Evolutionary conservation across 768 basidiomycete species (phyloP), one percentile per base, ranked within the genome.

Genomic region (Rhizopogon salebrosus): DNA sequence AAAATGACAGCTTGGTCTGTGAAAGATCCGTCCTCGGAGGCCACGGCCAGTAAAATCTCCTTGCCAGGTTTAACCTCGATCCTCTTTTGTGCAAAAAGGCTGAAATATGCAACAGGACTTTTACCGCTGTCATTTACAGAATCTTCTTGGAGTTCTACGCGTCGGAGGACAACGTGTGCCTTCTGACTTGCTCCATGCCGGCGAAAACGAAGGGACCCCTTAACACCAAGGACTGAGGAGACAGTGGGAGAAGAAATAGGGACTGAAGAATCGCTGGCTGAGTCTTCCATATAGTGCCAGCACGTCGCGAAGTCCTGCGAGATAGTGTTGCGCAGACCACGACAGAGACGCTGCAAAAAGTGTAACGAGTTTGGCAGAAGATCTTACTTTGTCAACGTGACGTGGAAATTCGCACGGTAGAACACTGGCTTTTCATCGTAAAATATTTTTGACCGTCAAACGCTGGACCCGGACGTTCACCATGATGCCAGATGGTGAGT

Each of bases 1-100:
- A 87, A 74, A 37, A 84, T 63, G 59, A 87, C 74, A 1, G 83
- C 70, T 54, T 73, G 75, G 53, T 84, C 83, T 53, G 79, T 76
- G 67, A 80, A 78, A 11, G 69, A 62, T 37, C 79, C 79, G 57
- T 83, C 76, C 26, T 71, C 75, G 24, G 75, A 72, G 37, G 74
- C 75, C 31, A 87, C 71, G 6, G 83, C 75, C 50, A 88, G 74
- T 42, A 86, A 72, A 48, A 88, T 79, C 68, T 84, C 83, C 67
- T 85, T 85, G 53, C 85, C 85, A 11, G 84, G 80, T 62, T 79
- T 85, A 60, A 85, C 78, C 62, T 82, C 82, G 63, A 88, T 82
- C 55, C 80, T 71, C 71, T 88, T 88, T 60, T 78, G 76, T 3
- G 86, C 83, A 63, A 85, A 83, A 11, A 88, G 70, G 62, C 76